Conservation (phyloP, 169 alveolate species). For the Plasmodium ovale region DNA sequence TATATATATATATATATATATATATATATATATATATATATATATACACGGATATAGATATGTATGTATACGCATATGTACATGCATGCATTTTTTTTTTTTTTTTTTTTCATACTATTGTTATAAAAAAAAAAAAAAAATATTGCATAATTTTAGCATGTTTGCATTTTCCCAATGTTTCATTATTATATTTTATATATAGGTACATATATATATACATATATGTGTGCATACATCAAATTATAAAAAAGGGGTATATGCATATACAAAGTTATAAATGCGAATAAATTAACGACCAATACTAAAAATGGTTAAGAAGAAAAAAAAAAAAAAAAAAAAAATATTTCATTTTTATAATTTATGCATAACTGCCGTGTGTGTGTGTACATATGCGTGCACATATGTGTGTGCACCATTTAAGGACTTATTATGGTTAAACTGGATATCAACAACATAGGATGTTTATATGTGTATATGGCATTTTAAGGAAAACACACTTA, state of each 20-base stretch:
- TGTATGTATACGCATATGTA: not conserved
- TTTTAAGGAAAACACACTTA: not conserved
- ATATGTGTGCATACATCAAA: conserved; percentile 9
- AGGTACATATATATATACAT: not conserved
- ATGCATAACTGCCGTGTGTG: not conserved
- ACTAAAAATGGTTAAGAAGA: not conserved
- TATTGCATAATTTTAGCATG: not conserved
- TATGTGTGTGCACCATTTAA: no score
- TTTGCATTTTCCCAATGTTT: not conserved
- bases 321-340: not conserved
- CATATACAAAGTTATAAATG: conserved; percentile 15
- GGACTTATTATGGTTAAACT: not conserved
- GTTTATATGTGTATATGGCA: not conserved
- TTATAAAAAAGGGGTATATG: no score
- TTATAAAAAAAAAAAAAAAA: not conserved
- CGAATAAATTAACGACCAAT: not conserved
- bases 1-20: not conserved
- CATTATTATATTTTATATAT: not conserved
- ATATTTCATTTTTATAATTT: conserved; percentile 4
- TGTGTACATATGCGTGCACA: no score
- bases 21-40: not conserved
- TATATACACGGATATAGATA: not conserved
- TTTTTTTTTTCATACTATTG: not conserved
- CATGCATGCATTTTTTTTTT: not conserved
- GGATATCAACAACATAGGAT: not conserved